Evolutionary conservation across 371 early-diverging fungal genomes (phyloP), one percentile per base, ranked within the genome.

Genomic region (Mucor saturninus): DNA sequence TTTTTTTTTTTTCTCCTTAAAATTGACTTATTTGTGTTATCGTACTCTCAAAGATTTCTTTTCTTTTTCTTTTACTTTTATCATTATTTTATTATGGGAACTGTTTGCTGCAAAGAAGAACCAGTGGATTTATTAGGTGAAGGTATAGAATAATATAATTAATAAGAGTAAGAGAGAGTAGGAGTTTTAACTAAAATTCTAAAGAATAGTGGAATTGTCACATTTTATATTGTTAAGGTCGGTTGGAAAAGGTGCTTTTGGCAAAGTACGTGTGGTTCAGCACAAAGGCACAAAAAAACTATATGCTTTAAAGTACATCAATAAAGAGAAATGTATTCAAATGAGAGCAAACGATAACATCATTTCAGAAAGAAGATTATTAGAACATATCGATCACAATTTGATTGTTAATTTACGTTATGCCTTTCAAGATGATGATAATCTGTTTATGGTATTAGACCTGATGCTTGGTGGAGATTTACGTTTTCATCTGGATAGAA

Each of bases 381-480:
- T 88, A 8, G 85, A 86, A 68, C 77, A 79, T 28, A 66, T 86
- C 37, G 74, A 79, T 15, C 75, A 73, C 56, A 74, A 79, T 7
- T 71, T 86, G 35, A 73, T 87, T 62, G 89, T 89, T 31, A 92
- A 92, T 75, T 64, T 92, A 68, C 80, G 91, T 28, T 92, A 86
- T 72, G 91, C 92, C 7, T 93, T 93, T 70, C 92, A 93, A 75
- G 93, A 93, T 69, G 93, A 91, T 56, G 88, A 89, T 40, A 88
- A 89, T 57, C 61, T 93, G 55, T 93, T 88, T 59, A 91, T 93
- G 93, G 85, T 89, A 8, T 65, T 93, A n/a, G 93, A 93, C 71
- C 74, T 91, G 21, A 91, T 89, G 91, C 67, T 90, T 13, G 96
- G 97, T 55, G 97, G 97, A 9, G 98, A 97, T 73, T 72, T 97